Conservation (phyloP, 2,329 filamentous ascomycete genomes). For the Parasarocladium wereldwijsianum region DNA sequence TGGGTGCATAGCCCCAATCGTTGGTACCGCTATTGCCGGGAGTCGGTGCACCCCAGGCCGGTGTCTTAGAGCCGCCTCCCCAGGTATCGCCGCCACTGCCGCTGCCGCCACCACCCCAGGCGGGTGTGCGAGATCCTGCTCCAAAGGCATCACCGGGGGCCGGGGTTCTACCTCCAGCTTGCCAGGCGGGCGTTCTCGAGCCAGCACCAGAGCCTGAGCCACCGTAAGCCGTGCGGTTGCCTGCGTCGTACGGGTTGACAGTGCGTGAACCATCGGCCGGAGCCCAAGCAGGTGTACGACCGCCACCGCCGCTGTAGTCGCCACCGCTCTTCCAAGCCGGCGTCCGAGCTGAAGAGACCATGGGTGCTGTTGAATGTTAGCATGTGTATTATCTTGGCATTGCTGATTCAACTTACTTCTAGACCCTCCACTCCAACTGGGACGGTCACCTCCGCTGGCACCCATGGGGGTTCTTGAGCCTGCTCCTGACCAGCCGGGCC, state of each 20-base stretch:
- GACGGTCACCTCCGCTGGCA: constrained; percentile 46
- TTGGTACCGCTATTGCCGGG: constrained; percentile 43
- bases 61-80: constrained; percentile 60
- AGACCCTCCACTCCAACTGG: constrained; percentile 62
- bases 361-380: constrained; percentile 32
- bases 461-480: constrained; percentile 56
- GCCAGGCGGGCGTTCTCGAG: constrained; percentile 62
- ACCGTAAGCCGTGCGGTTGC: constrained; percentile 65
- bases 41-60: constrained; percentile 52
- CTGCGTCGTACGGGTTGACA: constrained; percentile 58
- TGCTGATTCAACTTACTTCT: constrained; percentile 40
- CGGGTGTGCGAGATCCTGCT: constrained; percentile 54
- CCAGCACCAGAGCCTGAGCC: constrained; percentile 23
- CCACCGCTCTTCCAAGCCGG: constrained; percentile 46
- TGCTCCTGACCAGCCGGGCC: constrained; percentile 43
- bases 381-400: neutral
- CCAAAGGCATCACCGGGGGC: constrained; percentile 45
- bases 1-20: constrained; percentile 44
- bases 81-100: constrained; percentile 46
- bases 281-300: constrained; percentile 56
- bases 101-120: constrained; percentile 31
- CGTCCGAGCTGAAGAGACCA: constrained; percentile 39
- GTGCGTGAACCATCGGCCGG: constrained; percentile 44
- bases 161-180: constrained; percentile 60
- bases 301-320: constrained; percentile 41